Conservation (phyloP, 177 flowering plant species). For the Vitis hybrid region DNA sequence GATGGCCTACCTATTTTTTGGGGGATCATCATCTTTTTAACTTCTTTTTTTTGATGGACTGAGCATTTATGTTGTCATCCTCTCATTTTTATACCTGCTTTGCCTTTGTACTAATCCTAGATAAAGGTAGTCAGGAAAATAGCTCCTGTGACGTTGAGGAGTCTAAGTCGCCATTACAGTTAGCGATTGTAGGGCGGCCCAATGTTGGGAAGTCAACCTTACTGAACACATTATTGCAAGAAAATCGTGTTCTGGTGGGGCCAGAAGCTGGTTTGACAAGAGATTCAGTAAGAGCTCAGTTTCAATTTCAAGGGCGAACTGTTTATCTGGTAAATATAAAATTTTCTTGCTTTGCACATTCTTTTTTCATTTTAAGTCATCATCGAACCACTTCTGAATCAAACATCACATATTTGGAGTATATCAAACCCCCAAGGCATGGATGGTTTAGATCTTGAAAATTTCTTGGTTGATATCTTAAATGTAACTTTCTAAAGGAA, state of each 20-base stretch:
- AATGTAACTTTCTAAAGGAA: too few relatives aligned
- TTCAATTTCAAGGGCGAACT: conserved; percentile 71
- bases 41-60: not conserved
- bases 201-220: conserved; percentile 98
- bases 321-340: conserved; percentile 59
- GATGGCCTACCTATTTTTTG: not conserved
- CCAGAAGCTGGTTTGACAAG: conserved; percentile 97
- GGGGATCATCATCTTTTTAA: not conserved
- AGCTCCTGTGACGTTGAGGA: conserved; percentile 39
- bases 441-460: too few relatives aligned
- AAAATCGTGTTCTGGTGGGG: conserved; percentile 92
- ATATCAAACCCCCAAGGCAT: not conserved
- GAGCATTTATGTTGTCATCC: not conserved
- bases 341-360: conserved; percentile 2
- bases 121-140: conserved; percentile 26
- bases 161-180: conserved; percentile 70
- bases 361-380: not conserved
- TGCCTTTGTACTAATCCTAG: conserved; percentile 19
- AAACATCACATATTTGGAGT: not conserved
- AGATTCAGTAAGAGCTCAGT: conserved; percentile 83
- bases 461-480: too few relatives aligned
- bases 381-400: not conserved
- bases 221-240: conserved; percentile 76
- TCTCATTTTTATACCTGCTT: not conserved
- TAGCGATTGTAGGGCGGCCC: conserved; percentile 95